A percentile compares a stretch with the other conserved stretches of the same genome.
Conservation (phyloP, 345 rosid species). For the Hypericum perforatum region DNA sequence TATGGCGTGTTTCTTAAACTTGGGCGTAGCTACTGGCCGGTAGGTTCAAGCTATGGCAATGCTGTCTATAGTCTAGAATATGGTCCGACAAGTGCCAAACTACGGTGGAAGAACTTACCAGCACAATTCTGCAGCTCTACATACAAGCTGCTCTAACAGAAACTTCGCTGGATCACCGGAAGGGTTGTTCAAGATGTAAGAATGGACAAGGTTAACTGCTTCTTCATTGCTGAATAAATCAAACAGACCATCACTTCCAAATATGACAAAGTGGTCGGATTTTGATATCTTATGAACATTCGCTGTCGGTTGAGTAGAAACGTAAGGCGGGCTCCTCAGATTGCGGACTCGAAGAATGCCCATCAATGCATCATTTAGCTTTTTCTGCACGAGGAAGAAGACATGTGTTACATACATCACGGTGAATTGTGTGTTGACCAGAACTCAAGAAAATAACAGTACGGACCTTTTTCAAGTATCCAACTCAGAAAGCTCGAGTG, state of each 20-base stretch:
- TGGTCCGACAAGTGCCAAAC: not conserved
- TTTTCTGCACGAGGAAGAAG: conserved; percentile 38
- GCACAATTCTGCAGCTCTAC: conserved; percentile 78
- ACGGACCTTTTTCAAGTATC: conserved; percentile 79
- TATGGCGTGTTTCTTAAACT: no score
- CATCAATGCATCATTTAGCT: conserved; percentile 82
- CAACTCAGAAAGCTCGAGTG: conserved; percentile 91
- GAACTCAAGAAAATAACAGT: not conserved
- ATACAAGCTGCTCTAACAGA: conserved; percentile 68
- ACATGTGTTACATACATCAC: not conserved
- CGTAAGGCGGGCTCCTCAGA: conserved; percentile 83
- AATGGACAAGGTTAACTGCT: conserved; percentile 57
- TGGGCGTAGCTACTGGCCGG: no score
- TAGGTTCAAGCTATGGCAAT: no score
- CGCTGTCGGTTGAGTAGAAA: conserved; percentile 73
- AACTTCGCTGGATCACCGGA: conserved; percentile 89
- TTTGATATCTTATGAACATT: conserved; percentile 58
- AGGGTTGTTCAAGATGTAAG: conserved; percentile 47
- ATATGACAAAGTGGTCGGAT: conserved; percentile 78
- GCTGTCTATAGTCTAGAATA: no score
- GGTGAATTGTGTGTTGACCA: conserved; percentile 1
- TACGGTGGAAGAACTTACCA: conserved; percentile 33
- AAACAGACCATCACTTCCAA: conserved; percentile 85
- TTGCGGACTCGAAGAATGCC: conserved; percentile 84
- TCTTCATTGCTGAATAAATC: conserved; percentile 90